phyloP scores from a whole-genome alignment of 2,329 filamentous ascomycete species.

The Drechslerella coelobrocha region DNA sequence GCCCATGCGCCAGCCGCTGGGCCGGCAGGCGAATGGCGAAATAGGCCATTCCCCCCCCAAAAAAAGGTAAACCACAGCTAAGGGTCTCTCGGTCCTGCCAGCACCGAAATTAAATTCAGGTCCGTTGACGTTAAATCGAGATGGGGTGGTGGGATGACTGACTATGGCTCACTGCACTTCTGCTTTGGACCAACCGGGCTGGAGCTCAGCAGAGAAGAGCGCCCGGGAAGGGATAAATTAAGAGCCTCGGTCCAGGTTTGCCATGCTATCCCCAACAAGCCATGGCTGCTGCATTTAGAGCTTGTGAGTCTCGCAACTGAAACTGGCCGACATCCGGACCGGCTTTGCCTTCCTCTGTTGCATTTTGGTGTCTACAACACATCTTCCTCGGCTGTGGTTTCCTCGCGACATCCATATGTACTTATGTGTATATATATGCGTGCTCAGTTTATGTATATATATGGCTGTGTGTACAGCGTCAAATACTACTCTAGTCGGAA shows the following conservation, averaged over 20 bases:
- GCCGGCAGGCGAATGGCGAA: conserved; percentile 28
- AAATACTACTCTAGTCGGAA: too few species aligned
- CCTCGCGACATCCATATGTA: not conserved
- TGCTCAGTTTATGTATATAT: too few species aligned
- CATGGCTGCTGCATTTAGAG: not conserved
- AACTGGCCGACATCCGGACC: conserved; percentile 30
- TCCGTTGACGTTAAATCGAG: not conserved
- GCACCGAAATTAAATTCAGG: not conserved
- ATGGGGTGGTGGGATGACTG: too few species aligned
- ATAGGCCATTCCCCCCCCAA: too few species aligned
- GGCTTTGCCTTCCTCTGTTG: conserved; percentile 27
- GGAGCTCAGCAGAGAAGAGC: conserved; percentile 21
- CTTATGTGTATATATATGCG: too few species aligned
- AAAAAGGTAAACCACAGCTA: too few species aligned
- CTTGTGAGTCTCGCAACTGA: conserved; percentile 29
- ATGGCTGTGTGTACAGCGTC: too few species aligned
- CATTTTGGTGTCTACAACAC: conserved; percentile 41
- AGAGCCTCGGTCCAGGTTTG: conserved; percentile 38
- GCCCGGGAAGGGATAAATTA: conserved; percentile 17
- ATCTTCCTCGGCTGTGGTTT: not conserved
- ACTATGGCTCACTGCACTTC: too few species aligned
- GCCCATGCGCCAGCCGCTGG: conserved; percentile 35
- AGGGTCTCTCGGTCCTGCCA: not conserved
- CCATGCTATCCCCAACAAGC: conserved; percentile 11
- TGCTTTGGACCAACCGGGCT: too few species aligned